Percentiles rank a stretch among this genome's conserved stretches.
These are phyloP conservation scores for Dioszegia aurantiaca DNA, from an alignment of 768 basidiomycete species.

Conservation along the genomic window DNA sequence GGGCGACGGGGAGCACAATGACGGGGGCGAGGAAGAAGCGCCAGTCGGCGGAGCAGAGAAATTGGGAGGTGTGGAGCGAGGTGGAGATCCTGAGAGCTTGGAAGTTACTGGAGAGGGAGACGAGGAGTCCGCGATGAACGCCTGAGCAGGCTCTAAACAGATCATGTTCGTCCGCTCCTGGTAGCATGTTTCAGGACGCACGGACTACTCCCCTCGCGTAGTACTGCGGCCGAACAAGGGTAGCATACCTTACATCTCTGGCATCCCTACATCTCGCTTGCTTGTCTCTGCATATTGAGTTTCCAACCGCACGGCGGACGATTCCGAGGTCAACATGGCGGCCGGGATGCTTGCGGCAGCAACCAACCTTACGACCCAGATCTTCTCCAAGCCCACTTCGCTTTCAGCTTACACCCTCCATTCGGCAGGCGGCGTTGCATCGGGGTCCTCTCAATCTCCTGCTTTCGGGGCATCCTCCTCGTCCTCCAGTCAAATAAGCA, in stretches of 20 bases:
- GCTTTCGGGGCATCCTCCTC: slow-evolving; percentile 27
- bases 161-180: no score
- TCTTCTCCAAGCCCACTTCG: slow-evolving; percentile 31
- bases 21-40: not conserved
- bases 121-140: slow-evolving; percentile 6
- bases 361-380: slow-evolving; percentile 18
- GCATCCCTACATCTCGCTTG: no score
- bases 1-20: not conserved
- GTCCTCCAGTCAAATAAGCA: not conserved
- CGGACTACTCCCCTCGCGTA: no score
- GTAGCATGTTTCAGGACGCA: not conserved
- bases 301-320: no score
- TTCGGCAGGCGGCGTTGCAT: slow-evolving; percentile 1
- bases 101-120: not conserved
- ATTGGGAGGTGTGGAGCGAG: not conserved
- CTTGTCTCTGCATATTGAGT: no score
- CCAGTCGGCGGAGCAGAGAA: not conserved
- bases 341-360: slow-evolving; percentile 29
- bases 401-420: slow-evolving; percentile 34
- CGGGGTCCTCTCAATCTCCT: slow-evolving; percentile 17
- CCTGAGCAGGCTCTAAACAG: not conserved
- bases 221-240: no score
- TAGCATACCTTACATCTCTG: no score
- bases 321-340: slow-evolving; percentile 4
- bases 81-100: not conserved